These are phyloP conservation scores for Xylaria sp. DNA, from an alignment of 2,329 filamentous ascomycete genomes.

Conservation along the genomic window DNA sequence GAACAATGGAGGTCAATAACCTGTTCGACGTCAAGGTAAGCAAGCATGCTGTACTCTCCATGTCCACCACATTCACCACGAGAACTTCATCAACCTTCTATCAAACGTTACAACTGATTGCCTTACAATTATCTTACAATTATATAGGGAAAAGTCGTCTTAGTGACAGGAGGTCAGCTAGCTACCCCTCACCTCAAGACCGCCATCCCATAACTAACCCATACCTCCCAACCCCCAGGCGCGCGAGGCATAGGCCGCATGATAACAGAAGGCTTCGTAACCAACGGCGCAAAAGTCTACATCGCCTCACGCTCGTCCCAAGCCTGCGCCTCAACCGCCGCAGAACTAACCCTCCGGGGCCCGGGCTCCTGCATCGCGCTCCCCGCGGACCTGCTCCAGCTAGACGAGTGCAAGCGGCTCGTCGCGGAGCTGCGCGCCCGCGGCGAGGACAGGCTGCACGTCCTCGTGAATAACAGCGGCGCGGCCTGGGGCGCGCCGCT, in stretches of 20 bases:
- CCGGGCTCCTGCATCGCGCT: conserved; percentile 66
- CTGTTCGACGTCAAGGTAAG: conserved; percentile 70
- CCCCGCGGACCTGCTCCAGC: conserved; percentile 72
- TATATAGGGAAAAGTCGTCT: conserved; percentile 65
- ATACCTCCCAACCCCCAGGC: conserved; percentile 42
- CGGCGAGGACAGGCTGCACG: conserved; percentile 66
- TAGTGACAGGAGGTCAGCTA: conserved; percentile 63
- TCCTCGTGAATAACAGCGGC: conserved; percentile 75
- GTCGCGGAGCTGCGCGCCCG: conserved; percentile 61
- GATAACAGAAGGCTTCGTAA: conserved; percentile 74
- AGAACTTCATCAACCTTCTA: background rate
- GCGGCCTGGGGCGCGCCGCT: conserved; percentile 72
- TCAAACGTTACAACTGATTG: conserved; percentile 16
- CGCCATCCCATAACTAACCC: too few relatives aligned
- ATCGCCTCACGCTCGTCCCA: conserved; percentile 71
- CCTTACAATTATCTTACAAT: conserved; percentile 7
- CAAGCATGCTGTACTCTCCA: conserved; percentile 1
- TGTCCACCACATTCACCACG: background rate
- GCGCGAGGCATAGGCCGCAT: conserved; percentile 74
- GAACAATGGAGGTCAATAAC: conserved; percentile 63
- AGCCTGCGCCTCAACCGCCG: conserved; percentile 66
- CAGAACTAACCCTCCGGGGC: conserved; percentile 65
- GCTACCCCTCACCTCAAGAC: background rate
- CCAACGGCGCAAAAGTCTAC: conserved; percentile 72
- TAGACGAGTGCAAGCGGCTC: conserved; percentile 65